phyloP scores from a whole-genome alignment of 2,329 filamentous ascomycete genomes.

The Parastagonospora nodorum region DNA sequence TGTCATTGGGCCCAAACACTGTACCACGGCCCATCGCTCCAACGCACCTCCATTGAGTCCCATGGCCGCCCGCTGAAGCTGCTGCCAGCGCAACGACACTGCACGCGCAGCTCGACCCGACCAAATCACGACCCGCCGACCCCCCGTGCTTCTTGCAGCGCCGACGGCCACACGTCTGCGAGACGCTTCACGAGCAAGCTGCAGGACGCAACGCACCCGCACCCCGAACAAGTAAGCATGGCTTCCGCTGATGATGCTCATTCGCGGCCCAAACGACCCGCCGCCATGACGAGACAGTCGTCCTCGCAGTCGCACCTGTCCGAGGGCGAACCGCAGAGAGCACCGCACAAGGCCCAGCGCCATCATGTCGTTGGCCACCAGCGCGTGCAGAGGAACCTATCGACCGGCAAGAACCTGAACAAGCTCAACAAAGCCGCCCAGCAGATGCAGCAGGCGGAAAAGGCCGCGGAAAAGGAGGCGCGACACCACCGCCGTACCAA shows the following conservation, averaged over 20 bases:
- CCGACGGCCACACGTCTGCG: background rate
- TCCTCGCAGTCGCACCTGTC: constrained; percentile 45
- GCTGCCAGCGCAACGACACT: constrained; percentile 19
- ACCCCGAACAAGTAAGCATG: constrained; percentile 38
- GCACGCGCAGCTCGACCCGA: constrained; percentile 11
- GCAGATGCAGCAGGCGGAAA: constrained; percentile 16
- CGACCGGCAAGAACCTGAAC: constrained; percentile 50
- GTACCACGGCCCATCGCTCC: constrained; percentile 29
- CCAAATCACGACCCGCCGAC: constrained; percentile 8
- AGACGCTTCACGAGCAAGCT: constrained; percentile 11
- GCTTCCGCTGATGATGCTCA: constrained; percentile 40
- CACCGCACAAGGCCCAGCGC: constrained; percentile 42
- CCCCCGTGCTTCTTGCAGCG: constrained; percentile 13
- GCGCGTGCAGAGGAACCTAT: constrained; percentile 47
- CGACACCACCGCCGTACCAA: constrained; percentile 46
- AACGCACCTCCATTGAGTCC: constrained; percentile 36
- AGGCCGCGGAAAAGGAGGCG: constrained; percentile 31
- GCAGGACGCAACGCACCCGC: constrained; percentile 21
- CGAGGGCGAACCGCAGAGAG: constrained; percentile 31
- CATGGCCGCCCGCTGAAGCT: constrained; percentile 27
- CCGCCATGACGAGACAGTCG: constrained; percentile 43
- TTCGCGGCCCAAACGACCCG: constrained; percentile 44
- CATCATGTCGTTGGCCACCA: constrained; percentile 49
- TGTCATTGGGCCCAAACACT: constrained; percentile 41
- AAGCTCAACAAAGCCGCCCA: constrained; percentile 45